Evolutionary conservation across 805 yeast species (phyloP).

Genomic region (Blastobotrys parvus): DNA sequence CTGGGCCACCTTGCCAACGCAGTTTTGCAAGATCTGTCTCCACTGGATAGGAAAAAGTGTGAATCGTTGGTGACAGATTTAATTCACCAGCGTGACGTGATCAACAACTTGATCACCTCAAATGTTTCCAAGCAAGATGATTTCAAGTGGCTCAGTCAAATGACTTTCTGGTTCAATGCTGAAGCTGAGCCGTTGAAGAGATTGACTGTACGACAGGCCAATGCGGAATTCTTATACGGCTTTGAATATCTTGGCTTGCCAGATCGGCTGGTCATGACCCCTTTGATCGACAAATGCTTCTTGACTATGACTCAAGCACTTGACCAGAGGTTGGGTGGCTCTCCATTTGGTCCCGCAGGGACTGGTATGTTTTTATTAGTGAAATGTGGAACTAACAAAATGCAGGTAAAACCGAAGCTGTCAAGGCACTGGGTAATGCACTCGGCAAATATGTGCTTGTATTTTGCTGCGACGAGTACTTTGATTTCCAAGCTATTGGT

Average conservation of each 20-base stretch:
- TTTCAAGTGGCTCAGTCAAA: constrained; percentile 45
- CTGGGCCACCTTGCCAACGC: constrained; percentile 26
- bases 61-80: constrained; percentile 62
- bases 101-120: constrained; percentile 17
- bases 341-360: constrained; percentile 94
- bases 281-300: constrained; percentile 56
- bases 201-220: constrained; percentile 45
- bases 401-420: constrained; percentile 64
- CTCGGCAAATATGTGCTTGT: constrained; percentile 78
- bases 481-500: constrained; percentile 72
- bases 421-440: constrained; percentile 73
- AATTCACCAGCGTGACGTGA: constrained; percentile 47
- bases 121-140: constrained; percentile 11
- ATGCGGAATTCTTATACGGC: constrained; percentile 52
- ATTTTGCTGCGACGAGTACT: constrained; percentile 85
- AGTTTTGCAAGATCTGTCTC: constrained; percentile 24
- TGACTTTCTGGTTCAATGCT: constrained; percentile 37
- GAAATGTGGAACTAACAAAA: background rate
- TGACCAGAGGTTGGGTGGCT: constrained; percentile 71
- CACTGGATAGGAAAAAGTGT: constrained; percentile 34
- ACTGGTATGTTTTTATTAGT: constrained; percentile 48
- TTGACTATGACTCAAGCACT: constrained; percentile 67
- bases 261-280: constrained; percentile 68
- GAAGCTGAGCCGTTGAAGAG: constrained; percentile 26
- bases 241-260: constrained; percentile 75